phyloP scores from a whole-genome alignment of 139 green algal genomes.

The Coelastrella sp. region DNA sequence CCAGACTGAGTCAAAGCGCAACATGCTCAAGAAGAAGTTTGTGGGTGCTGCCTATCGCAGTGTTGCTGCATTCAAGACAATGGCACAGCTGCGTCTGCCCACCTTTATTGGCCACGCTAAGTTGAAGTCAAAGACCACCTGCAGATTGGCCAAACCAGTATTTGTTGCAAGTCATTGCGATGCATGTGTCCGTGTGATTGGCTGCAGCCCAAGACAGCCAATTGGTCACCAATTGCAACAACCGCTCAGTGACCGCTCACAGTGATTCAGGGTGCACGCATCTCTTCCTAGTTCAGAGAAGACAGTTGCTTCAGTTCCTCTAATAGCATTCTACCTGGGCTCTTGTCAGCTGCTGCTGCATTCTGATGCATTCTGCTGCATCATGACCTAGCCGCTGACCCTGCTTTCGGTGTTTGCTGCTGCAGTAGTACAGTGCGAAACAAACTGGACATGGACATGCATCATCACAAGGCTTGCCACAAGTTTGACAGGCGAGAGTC shows the following conservation, averaged over 20 bases:
- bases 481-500: not conserved
- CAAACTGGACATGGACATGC: not conserved
- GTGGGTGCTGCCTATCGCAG: too few relatives aligned
- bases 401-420: not conserved
- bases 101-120: not conserved
- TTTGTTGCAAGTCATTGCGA: not conserved
- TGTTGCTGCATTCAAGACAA: too few relatives aligned
- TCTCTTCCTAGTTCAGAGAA: too few relatives aligned
- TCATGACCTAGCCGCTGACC: not conserved
- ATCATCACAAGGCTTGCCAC: not conserved
- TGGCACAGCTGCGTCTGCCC: not conserved
- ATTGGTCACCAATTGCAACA: too few relatives aligned
- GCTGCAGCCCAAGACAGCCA: too few relatives aligned
- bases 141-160: not conserved
- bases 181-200: not conserved
- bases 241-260: too few relatives aligned
- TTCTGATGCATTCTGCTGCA: conserved; percentile 21
- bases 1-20: too few relatives aligned
- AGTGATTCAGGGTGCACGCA: too few relatives aligned
- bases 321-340: not conserved
- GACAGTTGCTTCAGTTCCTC: too few relatives aligned
- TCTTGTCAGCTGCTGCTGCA: conserved; percentile 20
- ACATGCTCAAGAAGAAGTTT: too few relatives aligned
- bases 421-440: conserved; percentile 29
- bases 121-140: not conserved